These are phyloP conservation scores for Penicillium manginii DNA, from an alignment of 495 filamentous ascomycete genomes.

Conservation along the genomic window DNA sequence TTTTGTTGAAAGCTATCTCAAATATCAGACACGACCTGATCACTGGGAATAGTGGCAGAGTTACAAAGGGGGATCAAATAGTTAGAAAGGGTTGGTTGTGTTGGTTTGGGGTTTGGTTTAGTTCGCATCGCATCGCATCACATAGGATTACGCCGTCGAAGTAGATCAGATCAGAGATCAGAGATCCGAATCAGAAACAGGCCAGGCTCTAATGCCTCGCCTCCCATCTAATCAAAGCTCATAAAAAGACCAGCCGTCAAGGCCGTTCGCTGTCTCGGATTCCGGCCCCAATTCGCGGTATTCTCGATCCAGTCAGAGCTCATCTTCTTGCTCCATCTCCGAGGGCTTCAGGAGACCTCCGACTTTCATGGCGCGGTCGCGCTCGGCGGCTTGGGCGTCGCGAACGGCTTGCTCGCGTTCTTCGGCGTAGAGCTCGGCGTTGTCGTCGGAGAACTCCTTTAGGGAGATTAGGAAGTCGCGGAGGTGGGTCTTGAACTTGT, in stretches of 20 bases:
- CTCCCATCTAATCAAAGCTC: slow-evolving; percentile 41
- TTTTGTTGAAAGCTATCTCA: slow-evolving; percentile 9
- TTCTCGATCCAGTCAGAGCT: slow-evolving; percentile 82
- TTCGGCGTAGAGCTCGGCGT: slow-evolving; percentile 89
- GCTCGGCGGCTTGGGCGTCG: slow-evolving; percentile 78
- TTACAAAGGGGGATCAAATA: slow-evolving; percentile 2
- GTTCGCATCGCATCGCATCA: not conserved
- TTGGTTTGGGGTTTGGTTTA: not conserved
- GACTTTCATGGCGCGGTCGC: slow-evolving; percentile 87
- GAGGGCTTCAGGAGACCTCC: slow-evolving; percentile 90
- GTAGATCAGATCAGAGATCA: no score
- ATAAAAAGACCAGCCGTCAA: slow-evolving; percentile 49
- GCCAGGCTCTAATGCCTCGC: no score
- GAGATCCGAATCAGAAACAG: no score
- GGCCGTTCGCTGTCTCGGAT: slow-evolving; percentile 24
- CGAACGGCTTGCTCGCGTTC: slow-evolving; percentile 85
- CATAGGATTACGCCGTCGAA: no score
- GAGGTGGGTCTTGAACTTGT: slow-evolving; percentile 89
- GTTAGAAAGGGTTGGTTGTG: no score
- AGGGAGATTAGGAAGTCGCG: slow-evolving; percentile 97
- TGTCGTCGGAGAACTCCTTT: slow-evolving; percentile 88
- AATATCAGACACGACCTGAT: slow-evolving; percentile 10
- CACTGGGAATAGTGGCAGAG: not conserved
- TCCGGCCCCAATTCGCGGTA: slow-evolving; percentile 57
- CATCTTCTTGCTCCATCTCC: slow-evolving; percentile 88